Percentiles rank a stretch among this genome's conserved stretches.
These are phyloP conservation scores for Alternaria viburni DNA, from an alignment of 2,329 filamentous ascomycete genomes.

Conservation along the genomic window DNA sequence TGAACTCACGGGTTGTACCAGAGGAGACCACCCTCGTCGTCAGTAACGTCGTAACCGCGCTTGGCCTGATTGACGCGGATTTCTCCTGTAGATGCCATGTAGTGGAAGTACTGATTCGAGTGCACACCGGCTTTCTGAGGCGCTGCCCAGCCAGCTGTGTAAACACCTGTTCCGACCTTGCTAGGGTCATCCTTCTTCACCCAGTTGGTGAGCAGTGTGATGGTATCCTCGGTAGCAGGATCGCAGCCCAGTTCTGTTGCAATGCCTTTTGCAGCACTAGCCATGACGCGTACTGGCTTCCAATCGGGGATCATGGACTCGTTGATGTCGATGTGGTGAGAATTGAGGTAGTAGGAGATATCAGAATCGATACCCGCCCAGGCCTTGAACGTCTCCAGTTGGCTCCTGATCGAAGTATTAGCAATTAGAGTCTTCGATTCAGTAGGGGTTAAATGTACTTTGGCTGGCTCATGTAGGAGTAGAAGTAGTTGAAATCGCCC, in stretches of 20 bases:
- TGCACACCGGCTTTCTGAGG: constrained; percentile 94
- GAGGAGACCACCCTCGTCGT: constrained; percentile 72
- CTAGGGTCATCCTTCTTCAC: constrained; percentile 70
- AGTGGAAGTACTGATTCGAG: constrained; percentile 97
- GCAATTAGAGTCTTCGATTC: constrained; percentile 48
- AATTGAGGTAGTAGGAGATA: constrained; percentile 96
- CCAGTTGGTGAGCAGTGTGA: constrained; percentile 90
- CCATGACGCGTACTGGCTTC: constrained; percentile 78
- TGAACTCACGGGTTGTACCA: constrained; percentile 80
- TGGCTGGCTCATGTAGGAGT: constrained; percentile 89
- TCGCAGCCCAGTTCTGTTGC: constrained; percentile 80
- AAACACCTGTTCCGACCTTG: constrained; percentile 84
- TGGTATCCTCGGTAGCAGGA: constrained; percentile 86
- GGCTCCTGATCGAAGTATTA: constrained; percentile 81
- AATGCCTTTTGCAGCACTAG: constrained; percentile 77
- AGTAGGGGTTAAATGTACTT: constrained; percentile 53
- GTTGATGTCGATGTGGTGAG: constrained; percentile 90
- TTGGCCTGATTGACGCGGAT: constrained; percentile 92
- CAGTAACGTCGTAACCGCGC: constrained; percentile 92
- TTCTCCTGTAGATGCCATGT: constrained; percentile 83
- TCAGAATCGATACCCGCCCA: constrained; percentile 93
- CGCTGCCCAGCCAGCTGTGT: constrained; percentile 94
- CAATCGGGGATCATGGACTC: constrained; percentile 90
- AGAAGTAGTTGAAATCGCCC: constrained; percentile 98
- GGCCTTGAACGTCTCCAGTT: constrained; percentile 92